Percentiles rank a stretch among this genome's conserved stretches.
These are phyloP conservation scores for Lasiodiplodia sp. DNA, from an alignment of 2,329 filamentous ascomycete genomes.

Conservation along the genomic window DNA sequence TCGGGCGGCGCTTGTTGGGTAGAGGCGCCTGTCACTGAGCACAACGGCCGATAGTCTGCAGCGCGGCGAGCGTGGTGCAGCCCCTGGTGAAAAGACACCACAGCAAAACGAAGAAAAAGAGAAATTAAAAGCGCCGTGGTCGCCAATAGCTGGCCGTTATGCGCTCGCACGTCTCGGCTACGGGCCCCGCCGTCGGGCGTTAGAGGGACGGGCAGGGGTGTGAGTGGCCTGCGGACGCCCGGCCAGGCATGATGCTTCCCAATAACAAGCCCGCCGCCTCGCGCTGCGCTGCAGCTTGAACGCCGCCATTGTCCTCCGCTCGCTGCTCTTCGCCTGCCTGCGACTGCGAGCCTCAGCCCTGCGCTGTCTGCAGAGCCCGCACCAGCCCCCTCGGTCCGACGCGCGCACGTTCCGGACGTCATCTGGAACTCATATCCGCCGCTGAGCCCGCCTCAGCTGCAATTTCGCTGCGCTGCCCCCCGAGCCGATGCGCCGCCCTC, in stretches of 20 bases:
- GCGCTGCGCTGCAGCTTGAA: conserved; percentile 4
- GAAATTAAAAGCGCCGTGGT: conserved; percentile 25
- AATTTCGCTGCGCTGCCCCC: conserved; percentile 22
- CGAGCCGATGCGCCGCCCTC: conserved; percentile 19
- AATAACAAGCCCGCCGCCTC: conserved; percentile 23
- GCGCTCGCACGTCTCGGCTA: conserved; percentile 5
- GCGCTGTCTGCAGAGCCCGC: conserved; percentile 6
- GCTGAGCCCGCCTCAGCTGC: conserved; percentile 17
- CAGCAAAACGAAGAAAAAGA: conserved; percentile 12
- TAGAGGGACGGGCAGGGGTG: conserved; percentile 22
- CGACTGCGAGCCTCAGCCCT: conserved; percentile 1
- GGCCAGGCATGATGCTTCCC: conserved; percentile 13
- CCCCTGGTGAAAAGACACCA: conserved; percentile 1
- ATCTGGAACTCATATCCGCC: conserved; percentile 22
- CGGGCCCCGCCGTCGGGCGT: conserved; percentile 13
- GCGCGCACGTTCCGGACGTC: conserved; percentile 18
- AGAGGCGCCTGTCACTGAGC: neutral
- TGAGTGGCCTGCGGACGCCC: neutral
- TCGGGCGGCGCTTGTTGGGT: neutral
- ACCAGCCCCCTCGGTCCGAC: neutral
- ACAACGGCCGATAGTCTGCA: conserved; percentile 11
- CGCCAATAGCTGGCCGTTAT: conserved; percentile 27
- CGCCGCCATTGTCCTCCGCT: conserved; percentile 2
- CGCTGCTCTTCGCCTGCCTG: neutral
- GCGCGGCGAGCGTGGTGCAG: conserved; percentile 7